Conservation (phyloP, 805 yeast genomes). For the Saccharomycopsis guyanensis region DNA sequence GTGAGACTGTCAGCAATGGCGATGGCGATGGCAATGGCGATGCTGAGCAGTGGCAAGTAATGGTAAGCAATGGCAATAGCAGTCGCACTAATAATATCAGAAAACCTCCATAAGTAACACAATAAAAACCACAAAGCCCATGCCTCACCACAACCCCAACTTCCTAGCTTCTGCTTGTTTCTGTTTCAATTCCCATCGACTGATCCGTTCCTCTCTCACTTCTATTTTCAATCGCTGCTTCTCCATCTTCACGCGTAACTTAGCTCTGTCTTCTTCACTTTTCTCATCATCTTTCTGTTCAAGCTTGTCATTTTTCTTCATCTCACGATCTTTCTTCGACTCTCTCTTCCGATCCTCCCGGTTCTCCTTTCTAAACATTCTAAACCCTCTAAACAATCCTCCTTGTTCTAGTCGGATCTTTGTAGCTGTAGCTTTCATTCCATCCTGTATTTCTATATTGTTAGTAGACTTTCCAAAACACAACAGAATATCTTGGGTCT, state of each 20-base stretch:
- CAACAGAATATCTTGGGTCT: no score
- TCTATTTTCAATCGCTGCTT: not conserved
- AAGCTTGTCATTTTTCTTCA: not conserved
- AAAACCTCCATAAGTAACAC: no score
- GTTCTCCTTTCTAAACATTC: not conserved
- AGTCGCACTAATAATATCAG: no score
- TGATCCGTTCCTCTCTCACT: not conserved
- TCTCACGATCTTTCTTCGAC: not conserved
- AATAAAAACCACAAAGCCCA: no score
- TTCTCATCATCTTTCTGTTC: not conserved
- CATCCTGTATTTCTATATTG: conserved; percentile 4
- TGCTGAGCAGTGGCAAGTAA: no score
- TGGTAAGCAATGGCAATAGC: no score
- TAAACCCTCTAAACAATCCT: conserved; percentile 9
- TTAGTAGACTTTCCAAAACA: not conserved
- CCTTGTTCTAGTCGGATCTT: conserved; percentile 7
- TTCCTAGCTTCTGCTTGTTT: not conserved
- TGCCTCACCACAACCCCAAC: not conserved
- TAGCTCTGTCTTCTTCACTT: not conserved
- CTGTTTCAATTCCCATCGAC: not conserved
- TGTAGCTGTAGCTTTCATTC: not conserved
- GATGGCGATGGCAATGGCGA: no score
- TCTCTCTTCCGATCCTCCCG: not conserved
- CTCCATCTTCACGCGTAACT: not conserved
- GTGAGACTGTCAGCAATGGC: no score